phyloP scores from a whole-genome alignment of 768 basidiomycete genomes.

The Auriscalpium vulgare region DNA sequence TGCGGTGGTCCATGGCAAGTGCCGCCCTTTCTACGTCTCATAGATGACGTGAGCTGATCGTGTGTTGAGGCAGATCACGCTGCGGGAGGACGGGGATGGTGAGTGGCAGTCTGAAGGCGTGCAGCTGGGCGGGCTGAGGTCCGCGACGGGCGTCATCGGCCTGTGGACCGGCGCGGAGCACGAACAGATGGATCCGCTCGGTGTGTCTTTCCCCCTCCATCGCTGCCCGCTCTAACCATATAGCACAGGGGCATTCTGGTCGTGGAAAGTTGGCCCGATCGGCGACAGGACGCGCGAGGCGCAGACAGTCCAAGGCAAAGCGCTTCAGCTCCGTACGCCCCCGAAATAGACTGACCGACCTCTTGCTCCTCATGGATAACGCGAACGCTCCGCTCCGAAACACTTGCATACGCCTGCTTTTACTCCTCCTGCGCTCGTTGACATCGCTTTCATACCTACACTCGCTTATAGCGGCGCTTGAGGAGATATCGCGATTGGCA shows the following conservation, averaged over 20 bases:
- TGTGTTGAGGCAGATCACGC: constrained; percentile 11
- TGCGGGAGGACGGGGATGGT: constrained; percentile 22
- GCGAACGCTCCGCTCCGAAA: too few relatives aligned
- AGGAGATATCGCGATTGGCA: too few relatives aligned
- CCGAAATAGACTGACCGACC: background rate
- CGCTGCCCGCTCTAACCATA: background rate
- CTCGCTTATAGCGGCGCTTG: too few relatives aligned
- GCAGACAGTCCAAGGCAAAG: constrained; percentile 4
- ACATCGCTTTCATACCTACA: too few relatives aligned
- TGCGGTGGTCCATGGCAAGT: constrained; percentile 46
- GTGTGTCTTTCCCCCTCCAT: constrained; percentile 18
- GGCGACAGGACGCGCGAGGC: background rate
- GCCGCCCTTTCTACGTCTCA: background rate
- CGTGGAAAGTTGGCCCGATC: constrained; percentile 29
- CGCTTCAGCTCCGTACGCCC: constrained; percentile 1
- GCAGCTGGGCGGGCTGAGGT: constrained; percentile 47
- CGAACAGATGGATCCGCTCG: constrained; percentile 35
- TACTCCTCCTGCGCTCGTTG: too few relatives aligned
- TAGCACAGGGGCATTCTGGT: constrained; percentile 33
- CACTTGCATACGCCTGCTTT: too few relatives aligned
- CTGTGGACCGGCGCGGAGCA: constrained; percentile 48
- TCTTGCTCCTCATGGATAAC: too few relatives aligned
- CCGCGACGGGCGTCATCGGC: constrained; percentile 45
- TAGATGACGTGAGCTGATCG: background rate
- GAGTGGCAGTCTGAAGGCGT: constrained; percentile 52